Evolutionary conservation across 495 filamentous ascomycete species (phyloP).

Genomic region (Stereocaulon alpinum): DNA sequence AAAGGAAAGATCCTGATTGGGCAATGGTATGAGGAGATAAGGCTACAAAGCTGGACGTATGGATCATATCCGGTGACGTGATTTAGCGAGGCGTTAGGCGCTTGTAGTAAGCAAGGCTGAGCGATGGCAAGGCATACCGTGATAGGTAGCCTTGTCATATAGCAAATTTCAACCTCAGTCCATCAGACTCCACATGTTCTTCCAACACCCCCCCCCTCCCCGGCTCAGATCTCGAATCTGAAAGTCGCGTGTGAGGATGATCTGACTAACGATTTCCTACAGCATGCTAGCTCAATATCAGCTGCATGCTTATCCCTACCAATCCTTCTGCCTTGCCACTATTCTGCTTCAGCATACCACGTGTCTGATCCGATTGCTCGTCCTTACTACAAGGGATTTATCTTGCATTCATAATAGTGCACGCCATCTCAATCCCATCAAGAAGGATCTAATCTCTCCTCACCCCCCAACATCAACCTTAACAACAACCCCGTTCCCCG

Average conservation of each 20-base stretch:
- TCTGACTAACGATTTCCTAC: no score
- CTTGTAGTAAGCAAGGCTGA: not conserved
- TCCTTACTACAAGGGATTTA: no score
- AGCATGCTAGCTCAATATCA: no score
- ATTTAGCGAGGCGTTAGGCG: conserved; percentile 1
- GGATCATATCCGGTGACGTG: not conserved
- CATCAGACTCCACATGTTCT: no score
- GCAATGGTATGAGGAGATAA: not conserved
- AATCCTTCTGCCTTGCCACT: no score
- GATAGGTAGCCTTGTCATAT: not conserved
- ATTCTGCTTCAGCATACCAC: no score
- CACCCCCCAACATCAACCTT: conserved; percentile 13
- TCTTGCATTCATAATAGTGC: not conserved
- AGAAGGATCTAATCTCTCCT: not conserved
- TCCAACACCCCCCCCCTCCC: no score
- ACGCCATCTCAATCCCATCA: not conserved
- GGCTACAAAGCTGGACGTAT: not conserved
- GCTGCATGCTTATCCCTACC: no score
- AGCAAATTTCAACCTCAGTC: not conserved
- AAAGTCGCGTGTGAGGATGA: not conserved
- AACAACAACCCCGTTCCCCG: conserved; percentile 21
- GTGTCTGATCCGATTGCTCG: no score
- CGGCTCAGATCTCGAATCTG: not conserved
- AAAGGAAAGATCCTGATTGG: not conserved
- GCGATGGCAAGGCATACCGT: not conserved